phyloP scores from a whole-genome alignment of 306 rosid species.

The Quercus alba region DNA sequence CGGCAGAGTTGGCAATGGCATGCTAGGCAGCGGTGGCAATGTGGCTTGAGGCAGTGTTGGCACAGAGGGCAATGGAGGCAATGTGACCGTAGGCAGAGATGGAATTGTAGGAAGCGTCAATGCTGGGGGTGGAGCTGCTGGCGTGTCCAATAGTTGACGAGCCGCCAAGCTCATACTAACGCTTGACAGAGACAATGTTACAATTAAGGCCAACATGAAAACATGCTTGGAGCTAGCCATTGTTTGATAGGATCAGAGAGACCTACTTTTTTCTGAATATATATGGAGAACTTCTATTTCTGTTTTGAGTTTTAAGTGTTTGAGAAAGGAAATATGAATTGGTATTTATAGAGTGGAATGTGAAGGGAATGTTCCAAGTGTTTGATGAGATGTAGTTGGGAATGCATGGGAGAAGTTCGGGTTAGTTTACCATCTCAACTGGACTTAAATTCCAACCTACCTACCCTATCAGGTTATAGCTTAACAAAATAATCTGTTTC shows the following conservation, averaged over 20 bases:
- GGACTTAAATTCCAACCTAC: constrained; percentile 1
- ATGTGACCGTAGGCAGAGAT: constrained; percentile 10
- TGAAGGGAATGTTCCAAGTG: background rate
- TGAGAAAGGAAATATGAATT: background rate
- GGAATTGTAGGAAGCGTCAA: constrained; percentile 24
- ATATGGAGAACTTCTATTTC: background rate
- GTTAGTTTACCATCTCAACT: constrained; percentile 24
- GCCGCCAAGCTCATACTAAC: constrained; percentile 16
- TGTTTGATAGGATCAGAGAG: background rate
- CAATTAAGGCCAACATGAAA: background rate
- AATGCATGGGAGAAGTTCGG: background rate
- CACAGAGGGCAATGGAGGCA: constrained; percentile 20
- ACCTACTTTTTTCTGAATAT: background rate
- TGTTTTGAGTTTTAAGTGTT: constrained; percentile 11
- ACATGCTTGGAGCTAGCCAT: constrained; percentile 3
- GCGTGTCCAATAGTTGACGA: constrained; percentile 29
- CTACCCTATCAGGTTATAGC: background rate
- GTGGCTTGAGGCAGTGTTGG: constrained; percentile 8
- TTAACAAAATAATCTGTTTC: background rate
- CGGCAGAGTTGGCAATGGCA: background rate
- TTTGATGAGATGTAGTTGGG: constrained; percentile 29
- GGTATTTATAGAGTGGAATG: background rate
- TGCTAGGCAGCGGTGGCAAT: constrained; percentile 1
- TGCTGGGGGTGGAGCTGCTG: constrained; percentile 27
- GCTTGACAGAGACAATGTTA: constrained; percentile 21